phyloP scores from a whole-genome alignment of 257 asterid species.

The Lantana camara region DNA sequence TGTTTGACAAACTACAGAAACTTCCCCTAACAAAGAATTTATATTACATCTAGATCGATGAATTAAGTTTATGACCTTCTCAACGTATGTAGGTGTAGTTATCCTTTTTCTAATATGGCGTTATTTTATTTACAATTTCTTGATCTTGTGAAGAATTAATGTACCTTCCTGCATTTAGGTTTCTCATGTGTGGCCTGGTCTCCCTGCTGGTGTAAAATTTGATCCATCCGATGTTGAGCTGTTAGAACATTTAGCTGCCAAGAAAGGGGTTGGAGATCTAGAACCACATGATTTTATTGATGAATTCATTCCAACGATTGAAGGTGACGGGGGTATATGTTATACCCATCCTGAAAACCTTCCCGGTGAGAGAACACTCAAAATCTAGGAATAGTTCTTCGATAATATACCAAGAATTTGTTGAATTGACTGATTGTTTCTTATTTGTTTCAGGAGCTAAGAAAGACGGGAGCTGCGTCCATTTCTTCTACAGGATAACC shows the following conservation, averaged over 20 bases:
- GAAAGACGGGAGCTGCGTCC: constrained; percentile 81
- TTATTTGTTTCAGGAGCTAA: constrained; percentile 60
- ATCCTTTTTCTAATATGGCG: no score
- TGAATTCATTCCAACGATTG: constrained; percentile 85
- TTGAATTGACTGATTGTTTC: no score
- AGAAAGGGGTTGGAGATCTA: constrained; percentile 49
- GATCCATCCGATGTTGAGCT: constrained; percentile 89
- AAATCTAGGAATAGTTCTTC: no score
- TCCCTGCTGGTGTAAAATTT: constrained; percentile 87
- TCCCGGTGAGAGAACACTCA: constrained; percentile 61
- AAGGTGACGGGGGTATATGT: constrained; percentile 72
- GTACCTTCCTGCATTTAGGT: constrained; percentile 41
- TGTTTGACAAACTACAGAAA: no score
- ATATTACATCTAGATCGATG: no score
- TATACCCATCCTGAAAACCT: constrained; percentile 96
- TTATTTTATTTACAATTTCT: neutral
- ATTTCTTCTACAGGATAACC: constrained; percentile 62
- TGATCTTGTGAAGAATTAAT: constrained; percentile 6
- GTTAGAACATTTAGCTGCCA: constrained; percentile 83
- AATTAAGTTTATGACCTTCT: no score
- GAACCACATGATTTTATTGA: constrained; percentile 67
- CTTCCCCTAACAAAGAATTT: no score
- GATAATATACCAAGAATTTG: no score
- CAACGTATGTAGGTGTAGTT: no score
- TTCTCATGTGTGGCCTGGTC: constrained; percentile 73